phyloP scores from a whole-genome alignment of 495 filamentous ascomycete species.

The Tuber indicum region DNA sequence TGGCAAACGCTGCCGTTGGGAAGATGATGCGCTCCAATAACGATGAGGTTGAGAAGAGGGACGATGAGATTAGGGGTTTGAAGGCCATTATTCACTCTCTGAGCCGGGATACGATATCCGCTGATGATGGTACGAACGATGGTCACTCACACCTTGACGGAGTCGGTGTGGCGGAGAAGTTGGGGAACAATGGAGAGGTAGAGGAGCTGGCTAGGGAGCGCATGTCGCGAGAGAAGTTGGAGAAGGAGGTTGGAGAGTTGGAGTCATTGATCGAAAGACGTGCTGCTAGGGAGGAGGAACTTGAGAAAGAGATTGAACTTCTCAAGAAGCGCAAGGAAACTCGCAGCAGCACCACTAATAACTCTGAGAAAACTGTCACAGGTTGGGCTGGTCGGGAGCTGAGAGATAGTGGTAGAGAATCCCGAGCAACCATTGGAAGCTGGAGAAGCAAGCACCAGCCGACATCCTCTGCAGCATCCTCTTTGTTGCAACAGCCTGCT shows the following conservation, averaged over 20 bases:
- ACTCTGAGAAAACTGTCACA: constrained; percentile 39
- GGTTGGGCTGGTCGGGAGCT: background rate
- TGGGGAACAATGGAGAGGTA: constrained; percentile 21
- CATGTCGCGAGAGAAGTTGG: constrained; percentile 56
- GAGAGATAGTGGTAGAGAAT: constrained; percentile 16
- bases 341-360: constrained; percentile 26
- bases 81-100: constrained; percentile 97
- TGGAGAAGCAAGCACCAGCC: constrained; percentile 25
- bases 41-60: constrained; percentile 86
- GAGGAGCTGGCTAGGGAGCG: constrained; percentile 56
- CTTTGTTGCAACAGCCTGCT: background rate
- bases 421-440: constrained; percentile 42
- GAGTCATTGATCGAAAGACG: constrained; percentile 64
- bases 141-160: constrained; percentile 23
- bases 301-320: constrained; percentile 77
- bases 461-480: background rate
- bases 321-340: constrained; percentile 46
- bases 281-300: constrained; percentile 71
- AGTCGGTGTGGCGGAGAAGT: constrained; percentile 11
- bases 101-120: constrained; percentile 61
- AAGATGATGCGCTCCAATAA: constrained; percentile 48
- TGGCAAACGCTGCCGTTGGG: constrained; percentile 51
- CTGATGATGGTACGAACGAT: constrained; percentile 40
- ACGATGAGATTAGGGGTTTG: constrained; percentile 92
- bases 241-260: constrained; percentile 70